These are phyloP conservation scores for Mortierella sp. DNA, from an alignment of 371 early-diverging fungal species.

Conservation along the genomic window DNA sequence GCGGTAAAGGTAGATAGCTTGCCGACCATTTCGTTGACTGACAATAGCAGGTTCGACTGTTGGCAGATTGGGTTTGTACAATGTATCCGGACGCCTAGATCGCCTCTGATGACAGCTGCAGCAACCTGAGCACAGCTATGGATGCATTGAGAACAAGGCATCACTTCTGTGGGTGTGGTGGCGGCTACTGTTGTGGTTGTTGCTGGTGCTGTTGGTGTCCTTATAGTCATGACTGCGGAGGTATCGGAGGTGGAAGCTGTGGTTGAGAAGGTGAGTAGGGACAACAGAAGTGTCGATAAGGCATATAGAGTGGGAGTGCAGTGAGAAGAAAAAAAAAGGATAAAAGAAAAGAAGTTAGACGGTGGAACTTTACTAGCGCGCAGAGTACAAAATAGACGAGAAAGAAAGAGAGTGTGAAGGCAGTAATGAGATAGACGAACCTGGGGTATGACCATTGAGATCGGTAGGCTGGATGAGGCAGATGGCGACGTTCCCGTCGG, in stretches of 20 bases:
- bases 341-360: not conserved
- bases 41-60: conserved; percentile 60
- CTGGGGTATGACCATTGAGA: conserved; percentile 70
- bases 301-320: not conserved
- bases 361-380: not conserved
- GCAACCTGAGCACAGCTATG: conserved; percentile 60
- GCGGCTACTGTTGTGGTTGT: conserved; percentile 6
- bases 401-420: not conserved
- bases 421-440: conserved; percentile 7
- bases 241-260: conserved; percentile 9
- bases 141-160: conserved; percentile 43
- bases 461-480: conserved; percentile 23
- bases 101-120: conserved; percentile 64
- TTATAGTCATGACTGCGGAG: conserved; percentile 9
- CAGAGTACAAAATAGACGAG: not conserved
- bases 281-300: not conserved
- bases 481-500: conserved; percentile 17
- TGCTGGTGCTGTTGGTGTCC: conserved; percentile 1
- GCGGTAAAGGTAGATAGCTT: conserved; percentile 67
- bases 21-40: conserved; percentile 77
- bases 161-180: conserved; percentile 43
- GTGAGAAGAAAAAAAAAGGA: not conserved
- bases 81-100: conserved; percentile 61
- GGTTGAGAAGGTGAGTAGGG: not conserved
- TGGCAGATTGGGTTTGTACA: conserved; percentile 59